A percentile compares a stretch with the other conserved stretches of the same genome.
phyloP scores from a whole-genome alignment of 2,329 filamentous ascomycete genomes.

The Pseudocercospora macadamiae region DNA sequence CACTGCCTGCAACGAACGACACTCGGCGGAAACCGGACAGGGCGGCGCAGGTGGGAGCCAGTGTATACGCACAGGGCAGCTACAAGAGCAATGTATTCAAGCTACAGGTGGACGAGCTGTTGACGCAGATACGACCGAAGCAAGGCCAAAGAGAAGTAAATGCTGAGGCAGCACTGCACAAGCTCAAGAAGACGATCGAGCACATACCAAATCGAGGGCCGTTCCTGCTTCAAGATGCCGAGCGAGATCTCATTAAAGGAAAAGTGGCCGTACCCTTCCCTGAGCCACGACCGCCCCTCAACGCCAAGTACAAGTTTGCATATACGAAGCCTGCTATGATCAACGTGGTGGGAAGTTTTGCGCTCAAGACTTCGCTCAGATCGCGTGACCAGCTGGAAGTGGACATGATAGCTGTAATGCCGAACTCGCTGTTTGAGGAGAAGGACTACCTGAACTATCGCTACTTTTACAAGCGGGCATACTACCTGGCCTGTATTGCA shows the following conservation, averaged over 20 bases:
- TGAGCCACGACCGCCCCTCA: slow-evolving; percentile 72
- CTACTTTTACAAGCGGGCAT: slow-evolving; percentile 93
- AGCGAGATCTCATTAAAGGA: slow-evolving; percentile 67
- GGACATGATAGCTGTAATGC: slow-evolving; percentile 89
- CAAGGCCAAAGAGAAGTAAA: slow-evolving; percentile 60
- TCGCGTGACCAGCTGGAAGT: slow-evolving; percentile 56
- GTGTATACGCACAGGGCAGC: slow-evolving; percentile 55
- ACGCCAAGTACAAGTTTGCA: slow-evolving; percentile 79
- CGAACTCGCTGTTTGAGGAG: slow-evolving; percentile 75
- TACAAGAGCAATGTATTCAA: slow-evolving; percentile 71
- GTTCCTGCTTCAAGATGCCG: slow-evolving; percentile 65
- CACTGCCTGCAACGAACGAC: neutral
- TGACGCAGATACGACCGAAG: slow-evolving; percentile 60
- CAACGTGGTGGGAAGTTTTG: slow-evolving; percentile 89
- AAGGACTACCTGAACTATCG: slow-evolving; percentile 93
- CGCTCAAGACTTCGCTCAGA: slow-evolving; percentile 73
- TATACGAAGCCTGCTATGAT: slow-evolving; percentile 76
- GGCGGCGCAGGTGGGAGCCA: slow-evolving; percentile 29
- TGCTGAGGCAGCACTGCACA: slow-evolving; percentile 58
- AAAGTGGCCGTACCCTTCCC: slow-evolving; percentile 81
- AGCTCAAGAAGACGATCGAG: slow-evolving; percentile 61
- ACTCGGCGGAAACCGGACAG: slow-evolving; percentile 14
- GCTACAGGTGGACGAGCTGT: slow-evolving; percentile 66
- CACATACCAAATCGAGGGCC: slow-evolving; percentile 55
- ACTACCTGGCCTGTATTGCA: slow-evolving; percentile 83